A percentile compares a stretch with the other conserved stretches of the same genome.
phyloP scores from a whole-genome alignment of 2,329 filamentous ascomycete species.

The Berkeleyomyces basicola region DNA sequence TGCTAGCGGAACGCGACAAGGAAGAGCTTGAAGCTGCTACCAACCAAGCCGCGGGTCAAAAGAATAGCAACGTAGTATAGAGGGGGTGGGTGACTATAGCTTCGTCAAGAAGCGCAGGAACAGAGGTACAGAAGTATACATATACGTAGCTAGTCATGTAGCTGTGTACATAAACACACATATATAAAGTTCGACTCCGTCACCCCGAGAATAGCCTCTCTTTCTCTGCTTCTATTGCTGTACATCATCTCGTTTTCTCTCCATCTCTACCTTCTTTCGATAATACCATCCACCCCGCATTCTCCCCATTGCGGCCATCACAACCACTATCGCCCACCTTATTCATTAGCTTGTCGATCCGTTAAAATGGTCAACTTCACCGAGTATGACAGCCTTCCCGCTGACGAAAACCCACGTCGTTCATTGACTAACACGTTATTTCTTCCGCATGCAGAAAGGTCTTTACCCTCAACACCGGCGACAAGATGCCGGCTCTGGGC shows the following conservation, averaged over 20 bases:
- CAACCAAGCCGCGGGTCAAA: neutral
- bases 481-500: conserved; percentile 60
- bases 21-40: neutral
- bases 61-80: neutral
- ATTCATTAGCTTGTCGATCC: neutral
- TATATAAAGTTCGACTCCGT: neutral
- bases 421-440: neutral
- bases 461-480: conserved; percentile 58
- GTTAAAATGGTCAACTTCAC: conserved; percentile 6
- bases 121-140: neutral
- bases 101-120: neutral
- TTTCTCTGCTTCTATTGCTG: neutral
- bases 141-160: neutral
- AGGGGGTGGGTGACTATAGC: neutral
- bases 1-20: neutral
- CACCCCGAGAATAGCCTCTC: neutral
- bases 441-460: conserved; percentile 20
- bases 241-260: neutral
- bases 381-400: neutral
- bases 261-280: neutral
- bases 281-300: neutral
- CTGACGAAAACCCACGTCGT: neutral
- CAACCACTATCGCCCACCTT: neutral
- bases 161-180: neutral
- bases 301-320: neutral